These are phyloP conservation scores for Candida namnaoensis DNA, from an alignment of 805 yeast species.

Conservation along the genomic window DNA sequence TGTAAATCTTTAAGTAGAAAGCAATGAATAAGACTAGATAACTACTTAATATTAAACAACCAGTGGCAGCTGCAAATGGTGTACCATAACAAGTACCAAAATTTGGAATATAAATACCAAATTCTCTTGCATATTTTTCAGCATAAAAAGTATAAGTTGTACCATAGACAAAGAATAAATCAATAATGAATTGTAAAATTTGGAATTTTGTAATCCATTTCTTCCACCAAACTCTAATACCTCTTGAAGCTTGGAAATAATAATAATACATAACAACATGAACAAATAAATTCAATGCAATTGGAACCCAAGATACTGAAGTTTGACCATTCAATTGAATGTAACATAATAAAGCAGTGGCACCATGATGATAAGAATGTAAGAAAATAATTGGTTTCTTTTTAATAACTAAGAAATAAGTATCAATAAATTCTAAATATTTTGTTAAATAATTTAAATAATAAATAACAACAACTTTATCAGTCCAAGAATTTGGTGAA, in stretches of 20 bases:
- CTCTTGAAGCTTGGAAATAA: conserved; percentile 87
- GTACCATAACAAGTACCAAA: conserved; percentile 85
- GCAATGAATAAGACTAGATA: conserved; percentile 86
- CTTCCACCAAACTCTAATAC: conserved; percentile 98
- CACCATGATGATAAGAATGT: conserved; percentile 97
- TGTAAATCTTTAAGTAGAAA: conserved; percentile 85
- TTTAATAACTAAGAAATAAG: conserved; percentile 84
- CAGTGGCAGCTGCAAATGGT: conserved; percentile 87
- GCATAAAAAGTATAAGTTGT: conserved; percentile 91
- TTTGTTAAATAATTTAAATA: conserved; percentile 89
- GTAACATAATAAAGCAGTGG: conserved; percentile 91
- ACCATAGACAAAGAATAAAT: conserved; percentile 83
- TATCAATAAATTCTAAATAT: conserved; percentile 82
- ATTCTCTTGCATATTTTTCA: conserved; percentile 38
- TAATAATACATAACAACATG: conserved; percentile 98
- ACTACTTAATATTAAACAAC: conserved; percentile 80
- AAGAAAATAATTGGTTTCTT: conserved; percentile 87
- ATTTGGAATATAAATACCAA: conserved; percentile 55
- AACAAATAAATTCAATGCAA: conserved; percentile 78
- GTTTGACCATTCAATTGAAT: conserved; percentile 88
- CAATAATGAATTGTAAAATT: conserved; percentile 87
- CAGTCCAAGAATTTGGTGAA: conserved; percentile 69
- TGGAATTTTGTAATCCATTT: conserved; percentile 98
- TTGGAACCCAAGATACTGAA: conserved; percentile 93
- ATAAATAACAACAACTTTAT: conserved; percentile 73